Evolutionary conservation across 176 grass and related monocot species (phyloP), one percentile per base, ranked within the genome.

Genomic region (Zizania latifolia): DNA sequence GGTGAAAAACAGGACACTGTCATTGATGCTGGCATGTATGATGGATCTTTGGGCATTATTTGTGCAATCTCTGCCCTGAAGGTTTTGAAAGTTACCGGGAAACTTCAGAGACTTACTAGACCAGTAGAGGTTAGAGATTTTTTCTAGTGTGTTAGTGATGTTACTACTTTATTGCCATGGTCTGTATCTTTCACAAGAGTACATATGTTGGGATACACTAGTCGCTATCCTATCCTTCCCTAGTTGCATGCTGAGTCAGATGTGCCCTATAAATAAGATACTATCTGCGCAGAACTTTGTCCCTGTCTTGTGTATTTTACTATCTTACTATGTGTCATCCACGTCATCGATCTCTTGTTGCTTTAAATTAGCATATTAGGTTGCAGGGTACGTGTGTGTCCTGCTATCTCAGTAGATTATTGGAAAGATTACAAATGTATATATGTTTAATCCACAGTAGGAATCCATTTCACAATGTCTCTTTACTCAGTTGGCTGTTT

Each of bases 11-110:
- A 97, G 94, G 91, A 98, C 55, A 98, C 91, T 70, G 94, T 98
- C 2, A 83, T 94, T 78, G 94, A 98, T 89, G 94, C 94, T 41
- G 88, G 94, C 55, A 98, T 87, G 78, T 98, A 93, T 63, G 94
- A 98, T 15, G 94, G 94, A 61, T 36, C 86, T 53, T 21, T 98
- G 81, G 94, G 88, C 23, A 87, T 94, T 62, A 84, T 98, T 11
- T 94, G 34, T 45, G 86, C 91, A 46, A 97, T 97, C 61, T 93
- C 90, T 62, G 91, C 94, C n/a, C 32, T 97, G 39, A 97, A 97
- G 71, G 94, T 84, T 83, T 89, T 97, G 48, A 97, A 83, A 78
- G 68, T 75, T 33, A 79, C 72, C 23, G 86, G 84, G 48, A 97
- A 92, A 31, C 75, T 92, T 68, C 59, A 85, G 40, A 93, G 90